Evolutionary conservation across 805 yeast genomes (phyloP), one percentile per base, ranked within the genome.

Genomic region (Lachancea lanzarotensis): DNA sequence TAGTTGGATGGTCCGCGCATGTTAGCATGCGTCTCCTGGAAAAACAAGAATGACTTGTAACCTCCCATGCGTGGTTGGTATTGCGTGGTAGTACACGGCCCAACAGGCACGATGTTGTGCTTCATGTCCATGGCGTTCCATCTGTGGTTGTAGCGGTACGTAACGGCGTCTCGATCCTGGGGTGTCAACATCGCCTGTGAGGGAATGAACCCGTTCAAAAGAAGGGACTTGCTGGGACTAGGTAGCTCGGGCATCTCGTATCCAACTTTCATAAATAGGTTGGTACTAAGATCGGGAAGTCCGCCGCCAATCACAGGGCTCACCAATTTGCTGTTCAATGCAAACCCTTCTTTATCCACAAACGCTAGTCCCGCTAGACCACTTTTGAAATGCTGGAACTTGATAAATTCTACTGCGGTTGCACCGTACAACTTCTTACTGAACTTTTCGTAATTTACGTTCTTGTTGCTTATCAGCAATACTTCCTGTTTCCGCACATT

Each of bases 201-300:
- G 4, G 88, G 75, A 48, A 79, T 78, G 57, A 71, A 87, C 0
- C 97, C 97, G 38, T 81, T 84, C 51, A 91, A 63, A 18, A 91
- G 69, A 84, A 93, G 84, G 1, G 95, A 83, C 60, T 91, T 93
- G 12, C 65, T 71, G 32, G 68, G 69, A 47, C 74, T 69, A 2
- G 71, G 66, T 18, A 59, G 46, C 8, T 55, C 56, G 11, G 51
- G 45, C 2, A 95, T 91, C 36, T 70, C 59, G 56, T 82, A 91
- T 39, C 70, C 69, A 2, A 78, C 66, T 25, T 70, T 68, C 31
- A 77, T 53, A 37, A 72, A 64, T 19, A 61, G 40, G 44, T 72
- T 68, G 1, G 70, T 66, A 16, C 73, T 67, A 13, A 79, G 56
- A 34, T 68, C 74, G 3, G 60, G 66, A 35, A 66, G 58, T 1